Evolutionary conservation across 2,329 filamentous ascomycete genomes (phyloP).

Genomic region (Aureobasidium sp.): DNA sequence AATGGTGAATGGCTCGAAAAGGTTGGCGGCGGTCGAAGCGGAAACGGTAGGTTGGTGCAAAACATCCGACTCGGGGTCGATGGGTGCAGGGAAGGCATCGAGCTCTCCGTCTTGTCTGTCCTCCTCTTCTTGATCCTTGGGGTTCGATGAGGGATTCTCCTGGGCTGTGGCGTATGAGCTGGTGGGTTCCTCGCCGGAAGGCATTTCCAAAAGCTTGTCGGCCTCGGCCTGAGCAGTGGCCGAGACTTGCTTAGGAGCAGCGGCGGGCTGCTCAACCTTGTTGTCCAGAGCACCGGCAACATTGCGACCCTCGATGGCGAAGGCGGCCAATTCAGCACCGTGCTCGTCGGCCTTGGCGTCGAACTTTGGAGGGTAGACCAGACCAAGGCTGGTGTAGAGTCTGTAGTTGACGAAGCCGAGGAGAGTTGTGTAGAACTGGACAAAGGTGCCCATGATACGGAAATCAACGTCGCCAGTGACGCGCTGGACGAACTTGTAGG

Average conservation of each 20-base stretch:
- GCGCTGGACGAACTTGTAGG: slow-evolving; percentile 95
- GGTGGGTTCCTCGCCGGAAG: slow-evolving; percentile 15
- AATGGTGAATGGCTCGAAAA: slow-evolving; percentile 85
- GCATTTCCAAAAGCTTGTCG: slow-evolving; percentile 35
- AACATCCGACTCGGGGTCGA: slow-evolving; percentile 75
- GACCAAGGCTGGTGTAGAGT: slow-evolving; percentile 80
- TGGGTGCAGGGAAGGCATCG: slow-evolving; percentile 78
- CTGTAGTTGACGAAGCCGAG: slow-evolving; percentile 94
- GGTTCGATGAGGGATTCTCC: slow-evolving; percentile 36
- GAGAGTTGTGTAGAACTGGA: slow-evolving; percentile 97
- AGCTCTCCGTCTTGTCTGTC: slow-evolving; percentile 47
- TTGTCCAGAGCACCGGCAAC: slow-evolving; percentile 23
- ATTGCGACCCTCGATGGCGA: slow-evolving; percentile 73
- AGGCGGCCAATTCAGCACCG: slow-evolving; percentile 83
- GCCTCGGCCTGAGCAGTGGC: slow-evolving; percentile 43
- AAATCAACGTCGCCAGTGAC: slow-evolving; percentile 94
- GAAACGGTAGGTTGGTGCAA: slow-evolving; percentile 67
- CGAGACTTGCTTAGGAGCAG: slow-evolving; percentile 20
- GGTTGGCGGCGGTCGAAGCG: slow-evolving; percentile 59
- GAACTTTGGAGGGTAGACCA: slow-evolving; percentile 95
- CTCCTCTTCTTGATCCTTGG: slow-evolving; percentile 31
- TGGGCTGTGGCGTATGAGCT: slow-evolving; percentile 23
- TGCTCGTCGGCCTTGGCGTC: slow-evolving; percentile 79
- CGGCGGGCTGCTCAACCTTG: slow-evolving; percentile 22
- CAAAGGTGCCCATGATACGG: slow-evolving; percentile 97